phyloP scores from a whole-genome alignment of 495 filamentous ascomycete species.

The Trypethelium eluteriae region DNA sequence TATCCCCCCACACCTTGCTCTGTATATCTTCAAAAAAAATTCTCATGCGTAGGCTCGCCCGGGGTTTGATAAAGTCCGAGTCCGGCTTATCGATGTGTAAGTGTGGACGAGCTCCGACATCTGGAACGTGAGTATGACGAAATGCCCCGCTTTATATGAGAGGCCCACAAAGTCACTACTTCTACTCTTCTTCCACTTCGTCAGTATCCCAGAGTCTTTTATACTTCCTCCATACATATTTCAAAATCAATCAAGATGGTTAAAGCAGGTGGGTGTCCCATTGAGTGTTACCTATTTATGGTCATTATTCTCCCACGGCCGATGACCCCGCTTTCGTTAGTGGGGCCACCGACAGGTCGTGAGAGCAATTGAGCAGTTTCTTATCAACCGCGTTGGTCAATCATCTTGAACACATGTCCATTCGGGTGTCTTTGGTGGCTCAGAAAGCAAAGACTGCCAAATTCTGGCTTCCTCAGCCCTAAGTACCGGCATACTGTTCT shows the following conservation, averaged over 20 bases:
- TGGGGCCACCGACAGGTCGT: neutral
- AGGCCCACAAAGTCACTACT: neutral
- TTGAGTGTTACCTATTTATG: neutral
- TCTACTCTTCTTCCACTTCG: neutral
- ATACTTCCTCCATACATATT: constrained; percentile 12
- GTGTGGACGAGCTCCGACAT: neutral
- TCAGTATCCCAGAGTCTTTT: constrained; percentile 14
- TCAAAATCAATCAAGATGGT: constrained; percentile 67
- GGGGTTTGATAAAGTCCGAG: neutral
- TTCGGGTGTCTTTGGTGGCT: neutral
- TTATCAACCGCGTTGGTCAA: neutral
- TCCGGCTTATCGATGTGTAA: neutral
- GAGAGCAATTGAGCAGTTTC: constrained; percentile 7
- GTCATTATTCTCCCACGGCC: constrained; percentile 3
- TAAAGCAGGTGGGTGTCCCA: constrained; percentile 72
- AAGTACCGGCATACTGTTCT: no score
- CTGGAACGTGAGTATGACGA: neutral
- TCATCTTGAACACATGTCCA: neutral
- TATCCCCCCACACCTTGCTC: neutral
- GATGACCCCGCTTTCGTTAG: neutral
- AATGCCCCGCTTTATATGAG: constrained; percentile 11
- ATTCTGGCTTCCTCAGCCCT: no score
- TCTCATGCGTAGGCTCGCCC: neutral
- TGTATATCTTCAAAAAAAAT: no score
- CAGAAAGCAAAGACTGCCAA: no score